These are phyloP conservation scores for Hymenochaete sp. DNA, from an alignment of 1,284 basidiomycete genomes.

Conservation along the genomic window DNA sequence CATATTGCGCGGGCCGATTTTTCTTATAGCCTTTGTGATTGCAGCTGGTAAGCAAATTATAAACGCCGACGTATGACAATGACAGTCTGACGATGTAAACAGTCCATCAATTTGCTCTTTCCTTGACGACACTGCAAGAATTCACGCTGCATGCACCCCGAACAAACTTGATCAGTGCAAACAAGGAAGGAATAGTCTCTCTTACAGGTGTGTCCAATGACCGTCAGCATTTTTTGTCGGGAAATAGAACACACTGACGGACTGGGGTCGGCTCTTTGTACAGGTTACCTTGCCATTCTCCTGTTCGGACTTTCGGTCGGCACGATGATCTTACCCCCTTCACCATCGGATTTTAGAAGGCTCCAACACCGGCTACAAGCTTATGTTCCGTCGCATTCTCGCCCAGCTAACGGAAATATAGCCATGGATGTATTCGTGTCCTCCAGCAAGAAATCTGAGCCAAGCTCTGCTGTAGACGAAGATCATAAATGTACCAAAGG, in stretches of 20 bases:
- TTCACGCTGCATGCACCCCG: conserved; percentile 64
- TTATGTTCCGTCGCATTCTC: no score
- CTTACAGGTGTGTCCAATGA: conserved; percentile 48
- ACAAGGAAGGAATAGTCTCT: conserved; percentile 88
- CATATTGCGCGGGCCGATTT: conserved; percentile 48
- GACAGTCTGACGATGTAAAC: background rate
- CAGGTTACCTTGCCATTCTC: conserved; percentile 88
- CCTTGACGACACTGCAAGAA: conserved; percentile 43
- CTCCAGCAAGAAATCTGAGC: no score
- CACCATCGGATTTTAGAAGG: conserved; percentile 63
- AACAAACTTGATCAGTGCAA: conserved; percentile 59
- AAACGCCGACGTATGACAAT: background rate
- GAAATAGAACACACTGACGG: no score
- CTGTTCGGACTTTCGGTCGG: conserved; percentile 80
- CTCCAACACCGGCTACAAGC: conserved; percentile 20
- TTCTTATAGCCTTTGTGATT: conserved; percentile 56
- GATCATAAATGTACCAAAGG: background rate
- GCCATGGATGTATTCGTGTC: no score
- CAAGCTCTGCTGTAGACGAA: no score
- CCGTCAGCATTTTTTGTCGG: background rate
- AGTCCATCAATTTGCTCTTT: conserved; percentile 69
- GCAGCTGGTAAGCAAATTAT: conserved; percentile 43
- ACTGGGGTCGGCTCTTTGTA: no score
- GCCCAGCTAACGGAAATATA: no score
- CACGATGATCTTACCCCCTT: conserved; percentile 70